Conservation (phyloP, 371 early-diverging fungal genomes). For the Choanephora cucurbitarum region DNA sequence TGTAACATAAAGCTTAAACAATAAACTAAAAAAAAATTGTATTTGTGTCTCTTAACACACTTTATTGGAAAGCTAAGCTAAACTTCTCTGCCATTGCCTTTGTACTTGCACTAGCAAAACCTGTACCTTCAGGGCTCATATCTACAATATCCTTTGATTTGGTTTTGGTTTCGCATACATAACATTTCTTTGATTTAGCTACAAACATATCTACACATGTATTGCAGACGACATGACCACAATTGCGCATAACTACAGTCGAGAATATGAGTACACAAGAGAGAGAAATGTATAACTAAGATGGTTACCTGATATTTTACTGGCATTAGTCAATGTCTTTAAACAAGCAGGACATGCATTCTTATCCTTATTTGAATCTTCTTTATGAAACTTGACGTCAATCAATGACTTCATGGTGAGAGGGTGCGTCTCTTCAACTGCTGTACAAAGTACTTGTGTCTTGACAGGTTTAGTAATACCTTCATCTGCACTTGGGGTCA, state of each 20-base stretch:
- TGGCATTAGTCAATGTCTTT: constrained; percentile 76
- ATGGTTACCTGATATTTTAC: constrained; percentile 64
- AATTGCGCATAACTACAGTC: constrained; percentile 66
- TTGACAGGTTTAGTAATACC: constrained; percentile 52
- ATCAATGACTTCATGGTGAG: constrained; percentile 80
- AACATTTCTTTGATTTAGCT: constrained; percentile 70
- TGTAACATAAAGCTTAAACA: not conserved
- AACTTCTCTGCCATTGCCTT: constrained; percentile 73
- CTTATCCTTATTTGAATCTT: constrained; percentile 34
- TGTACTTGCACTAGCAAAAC: constrained; percentile 81
- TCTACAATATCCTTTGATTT: constrained; percentile 74
- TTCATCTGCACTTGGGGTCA: constrained; percentile 74
- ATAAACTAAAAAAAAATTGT: no score
- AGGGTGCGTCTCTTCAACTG: constrained; percentile 67
- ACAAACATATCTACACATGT: constrained; percentile 81
- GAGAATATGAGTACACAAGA: constrained; percentile 5
- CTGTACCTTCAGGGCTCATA: constrained; percentile 86
- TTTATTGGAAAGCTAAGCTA: constrained; percentile 79
- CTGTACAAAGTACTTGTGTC: constrained; percentile 69
- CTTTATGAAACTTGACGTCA: constrained; percentile 67
- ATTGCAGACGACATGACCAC: constrained; percentile 90
- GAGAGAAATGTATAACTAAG: not conserved
- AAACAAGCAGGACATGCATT: constrained; percentile 83
- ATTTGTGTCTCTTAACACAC: no score
- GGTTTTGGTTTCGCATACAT: constrained; percentile 77